Conservation (phyloP, 768 basidiomycete species). For the Suillus cothurnatus region DNA sequence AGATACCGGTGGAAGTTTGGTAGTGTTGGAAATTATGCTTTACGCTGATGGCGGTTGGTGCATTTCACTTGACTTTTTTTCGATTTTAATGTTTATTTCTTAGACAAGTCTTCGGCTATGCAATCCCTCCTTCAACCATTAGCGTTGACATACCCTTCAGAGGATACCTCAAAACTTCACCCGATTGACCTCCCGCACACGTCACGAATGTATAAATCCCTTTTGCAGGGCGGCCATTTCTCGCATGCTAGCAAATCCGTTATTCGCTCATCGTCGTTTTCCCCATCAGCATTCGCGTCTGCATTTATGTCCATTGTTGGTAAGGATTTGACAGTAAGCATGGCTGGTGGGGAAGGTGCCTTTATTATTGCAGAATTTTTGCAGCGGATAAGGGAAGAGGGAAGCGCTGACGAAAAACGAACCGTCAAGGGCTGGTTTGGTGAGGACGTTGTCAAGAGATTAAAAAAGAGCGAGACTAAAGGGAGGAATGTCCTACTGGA, state of each 20-base stretch:
- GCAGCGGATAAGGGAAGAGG: conserved; percentile 53
- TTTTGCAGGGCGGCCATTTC: conserved; percentile 91
- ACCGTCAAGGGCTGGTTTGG: conserved; percentile 63
- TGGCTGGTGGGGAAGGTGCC: conserved; percentile 64
- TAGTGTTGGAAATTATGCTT: conserved; percentile 82
- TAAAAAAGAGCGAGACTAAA: conserved; percentile 62
- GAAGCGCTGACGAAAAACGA: conserved; percentile 40
- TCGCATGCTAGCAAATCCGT: conserved; percentile 60
- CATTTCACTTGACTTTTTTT: neutral
- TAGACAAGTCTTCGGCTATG: conserved; percentile 73
- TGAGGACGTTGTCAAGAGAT: conserved; percentile 42
- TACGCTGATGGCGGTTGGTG: conserved; percentile 79
- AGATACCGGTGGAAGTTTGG: conserved; percentile 79
- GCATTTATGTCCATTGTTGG: conserved; percentile 59
- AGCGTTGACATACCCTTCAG: conserved; percentile 54
- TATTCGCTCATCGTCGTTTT: conserved; percentile 54
- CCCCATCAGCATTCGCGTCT: conserved; percentile 58
- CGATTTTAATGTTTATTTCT: neutral
- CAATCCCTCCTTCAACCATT: conserved; percentile 63
- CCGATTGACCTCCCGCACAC: conserved; percentile 82
- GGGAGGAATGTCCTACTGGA: conserved; percentile 73
- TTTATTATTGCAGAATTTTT: conserved; percentile 79
- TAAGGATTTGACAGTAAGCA: conserved; percentile 48
- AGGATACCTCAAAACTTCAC: conserved; percentile 53
- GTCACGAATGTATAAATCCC: conserved; percentile 83